Evolutionary conservation across 23 red algal species (phyloP), one percentile per base, ranked within the genome.

Genomic region (Gracilaria domingensis): DNA sequence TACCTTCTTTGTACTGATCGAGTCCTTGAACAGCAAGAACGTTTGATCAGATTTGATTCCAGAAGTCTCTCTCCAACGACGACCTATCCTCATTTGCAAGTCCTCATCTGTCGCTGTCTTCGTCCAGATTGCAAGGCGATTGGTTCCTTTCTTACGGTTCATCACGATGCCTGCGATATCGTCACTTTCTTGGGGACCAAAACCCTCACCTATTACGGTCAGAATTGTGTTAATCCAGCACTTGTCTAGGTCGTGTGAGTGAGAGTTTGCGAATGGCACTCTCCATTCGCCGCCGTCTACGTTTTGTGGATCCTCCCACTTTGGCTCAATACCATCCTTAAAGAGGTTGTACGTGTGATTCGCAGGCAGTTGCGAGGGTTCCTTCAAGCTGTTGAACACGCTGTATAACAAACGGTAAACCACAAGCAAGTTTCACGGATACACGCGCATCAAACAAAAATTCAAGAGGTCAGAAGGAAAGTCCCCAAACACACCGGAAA

Each of bases 291-390:
- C 97, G 37, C 97, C 97, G 29, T 84, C 72, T 20, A 56, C 84
- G 66, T 95, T 95, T 42, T 86, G 71, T 7, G 77, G 36, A 73
- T 98, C 97, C 75, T 98, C 97, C 97, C 97, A 98, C 69, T 96
- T 89, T 6, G 97, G 97, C 21, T 88, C 75, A 39, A 98, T 95
- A 36, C 93, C 97, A 58, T 73, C 60, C 56, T 98, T 98, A 85
- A 98, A 98, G 32, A 98, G 78, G 57, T 95, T 93, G 73, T 95
- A 93, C 30, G 92, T 96, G 58, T 93, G 78, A n/a, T 62, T 49
- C 23, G 73, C 30, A 11, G 80, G 67, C 40, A 98, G 87, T n/a
- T 84, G 57, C 12, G 93, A 94, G 29, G 97, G 97, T 74, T 98
- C 90, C 38, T 91, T 86, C 21, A 98, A 61, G 77, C 93, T 95